Conservation (phyloP, 78 protist genomes). For the Pigoraptor vietnamica region DNA sequence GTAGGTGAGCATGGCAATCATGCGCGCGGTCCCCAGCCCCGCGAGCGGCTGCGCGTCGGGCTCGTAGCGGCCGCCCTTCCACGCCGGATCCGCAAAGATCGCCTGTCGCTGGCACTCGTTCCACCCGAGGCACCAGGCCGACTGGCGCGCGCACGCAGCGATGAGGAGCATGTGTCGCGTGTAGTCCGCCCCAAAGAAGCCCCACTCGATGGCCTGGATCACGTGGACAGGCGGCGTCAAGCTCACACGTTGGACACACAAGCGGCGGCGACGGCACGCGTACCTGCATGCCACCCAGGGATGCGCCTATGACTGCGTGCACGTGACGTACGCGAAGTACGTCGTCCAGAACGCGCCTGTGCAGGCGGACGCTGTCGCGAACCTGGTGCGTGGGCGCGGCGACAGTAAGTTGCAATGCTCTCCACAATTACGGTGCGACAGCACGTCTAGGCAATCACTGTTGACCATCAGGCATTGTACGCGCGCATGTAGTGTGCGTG, state of each 20-base stretch:
- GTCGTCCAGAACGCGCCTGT: background rate
- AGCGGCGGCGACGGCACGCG: background rate
- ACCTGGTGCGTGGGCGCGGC: background rate
- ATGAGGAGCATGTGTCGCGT: background rate
- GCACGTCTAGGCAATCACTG: background rate
- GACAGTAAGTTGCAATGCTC: background rate
- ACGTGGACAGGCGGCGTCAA: too few species aligned
- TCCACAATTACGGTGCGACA: background rate
- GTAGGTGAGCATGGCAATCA: constrained; percentile 30
- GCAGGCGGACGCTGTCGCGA: constrained; percentile 4
- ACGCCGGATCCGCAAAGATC: background rate
- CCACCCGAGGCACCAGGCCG: constrained; percentile 27
- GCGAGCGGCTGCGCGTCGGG: background rate
- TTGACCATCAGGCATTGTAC: background rate
- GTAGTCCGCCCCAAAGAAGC: background rate
- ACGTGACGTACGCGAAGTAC: background rate
- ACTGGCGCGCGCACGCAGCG: constrained; percentile 13
- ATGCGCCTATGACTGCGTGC: background rate
- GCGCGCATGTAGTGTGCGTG: background rate
- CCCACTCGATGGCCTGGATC: constrained; percentile 25
- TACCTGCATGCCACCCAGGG: constrained; percentile 27
- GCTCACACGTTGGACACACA: background rate
- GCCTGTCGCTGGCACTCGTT: background rate
- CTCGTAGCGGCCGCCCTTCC: constrained; percentile 3
- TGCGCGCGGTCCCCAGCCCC: constrained; percentile 14